These are phyloP conservation scores for Metschnikowia santaceciliae DNA, from an alignment of 805 yeast species.

Conservation along the genomic window DNA sequence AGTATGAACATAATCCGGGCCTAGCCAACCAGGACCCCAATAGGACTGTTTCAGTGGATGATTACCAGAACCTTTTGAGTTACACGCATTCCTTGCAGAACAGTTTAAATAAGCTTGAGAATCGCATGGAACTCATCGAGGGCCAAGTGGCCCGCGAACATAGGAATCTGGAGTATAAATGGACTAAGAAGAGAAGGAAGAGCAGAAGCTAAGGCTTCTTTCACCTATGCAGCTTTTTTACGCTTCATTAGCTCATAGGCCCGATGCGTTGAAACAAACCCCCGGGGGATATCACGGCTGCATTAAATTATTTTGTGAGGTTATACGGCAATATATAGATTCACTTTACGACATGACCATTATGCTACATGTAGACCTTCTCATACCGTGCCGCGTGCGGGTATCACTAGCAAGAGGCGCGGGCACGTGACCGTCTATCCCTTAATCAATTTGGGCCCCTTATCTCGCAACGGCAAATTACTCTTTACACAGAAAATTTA, in stretches of 20 bases:
- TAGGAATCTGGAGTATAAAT: slow-evolving; percentile 1
- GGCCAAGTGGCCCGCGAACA: slow-evolving; percentile 19
- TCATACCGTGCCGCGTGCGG: neutral
- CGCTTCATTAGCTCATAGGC: neutral
- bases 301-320: neutral
- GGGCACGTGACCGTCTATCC: neutral
- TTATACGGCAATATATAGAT: neutral
- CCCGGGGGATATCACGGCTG: neutral
- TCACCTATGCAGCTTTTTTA: neutral
- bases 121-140: slow-evolving; percentile 25
- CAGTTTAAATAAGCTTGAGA: slow-evolving; percentile 23
- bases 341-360: neutral
- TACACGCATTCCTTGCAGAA: slow-evolving; percentile 33
- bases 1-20: neutral
- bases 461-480: slow-evolving; percentile 3
- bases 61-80: slow-evolving; percentile 33
- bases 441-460: slow-evolving; percentile 2
- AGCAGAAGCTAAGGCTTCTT: neutral
- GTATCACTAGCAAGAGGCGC: neutral
- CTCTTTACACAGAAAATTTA: neutral
- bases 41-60: slow-evolving; percentile 23
- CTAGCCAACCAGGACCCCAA: neutral
- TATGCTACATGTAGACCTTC: neutral
- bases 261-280: neutral
- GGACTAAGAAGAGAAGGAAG: slow-evolving; percentile 1